Percentiles rank a stretch among this genome's conserved stretches.
phyloP scores from a whole-genome alignment of 2,329 filamentous ascomycete genomes.

The Tolypocladium pustulatum region DNA sequence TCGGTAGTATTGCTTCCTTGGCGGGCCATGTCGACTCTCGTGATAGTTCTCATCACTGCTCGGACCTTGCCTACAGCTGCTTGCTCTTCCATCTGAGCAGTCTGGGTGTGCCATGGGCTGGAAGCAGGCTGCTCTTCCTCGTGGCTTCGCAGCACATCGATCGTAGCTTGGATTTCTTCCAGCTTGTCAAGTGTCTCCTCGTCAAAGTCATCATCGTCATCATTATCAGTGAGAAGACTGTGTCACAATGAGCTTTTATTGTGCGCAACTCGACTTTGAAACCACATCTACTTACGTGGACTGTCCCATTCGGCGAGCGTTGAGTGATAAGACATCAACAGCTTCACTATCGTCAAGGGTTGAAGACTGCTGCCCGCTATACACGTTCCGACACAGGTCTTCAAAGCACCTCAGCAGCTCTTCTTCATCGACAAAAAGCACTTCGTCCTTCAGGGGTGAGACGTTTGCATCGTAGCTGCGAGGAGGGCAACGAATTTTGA shows the following conservation, averaged over 20 bases:
- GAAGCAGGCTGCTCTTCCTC: neutral
- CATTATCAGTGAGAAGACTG: neutral
- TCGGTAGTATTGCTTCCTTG: slow-evolving; percentile 21
- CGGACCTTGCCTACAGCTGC: neutral
- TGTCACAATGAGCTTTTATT: neutral
- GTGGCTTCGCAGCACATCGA: too few species aligned
- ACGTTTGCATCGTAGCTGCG: slow-evolving; percentile 63
- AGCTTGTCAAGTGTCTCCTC: neutral
- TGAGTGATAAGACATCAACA: neutral
- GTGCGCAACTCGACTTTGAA: neutral
- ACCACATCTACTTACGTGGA: neutral
- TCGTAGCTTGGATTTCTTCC: neutral
- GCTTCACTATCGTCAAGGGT: neutral
- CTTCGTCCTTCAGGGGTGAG: slow-evolving; percentile 60
- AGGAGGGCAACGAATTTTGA: slow-evolving; percentile 52
- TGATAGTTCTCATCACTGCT: slow-evolving; percentile 16
- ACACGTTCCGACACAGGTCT: slow-evolving; percentile 29
- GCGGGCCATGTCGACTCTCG: slow-evolving; percentile 20
- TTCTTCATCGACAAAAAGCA: slow-evolving; percentile 52
- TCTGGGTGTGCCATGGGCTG: neutral
- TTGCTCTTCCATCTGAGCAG: neutral
- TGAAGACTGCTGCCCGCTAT: slow-evolving; percentile 12
- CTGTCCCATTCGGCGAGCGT: neutral
- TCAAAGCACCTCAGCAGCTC: slow-evolving; percentile 34
- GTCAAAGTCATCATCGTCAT: neutral